phyloP scores from a whole-genome alignment of 352 stramenopile species.

The Phytophthora multivora region DNA sequence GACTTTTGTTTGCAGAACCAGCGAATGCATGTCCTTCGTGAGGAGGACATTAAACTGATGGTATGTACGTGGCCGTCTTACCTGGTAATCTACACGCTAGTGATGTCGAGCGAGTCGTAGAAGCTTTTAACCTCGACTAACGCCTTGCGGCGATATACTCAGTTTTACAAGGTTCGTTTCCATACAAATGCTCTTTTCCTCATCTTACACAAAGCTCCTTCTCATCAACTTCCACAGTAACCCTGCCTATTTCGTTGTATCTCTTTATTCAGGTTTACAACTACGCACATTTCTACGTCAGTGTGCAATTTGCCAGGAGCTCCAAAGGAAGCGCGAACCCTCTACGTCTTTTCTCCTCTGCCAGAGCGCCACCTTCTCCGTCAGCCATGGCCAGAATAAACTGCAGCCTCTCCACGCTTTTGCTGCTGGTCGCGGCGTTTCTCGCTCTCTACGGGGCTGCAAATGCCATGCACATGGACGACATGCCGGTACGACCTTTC shows the following conservation, averaged over 20 bases:
- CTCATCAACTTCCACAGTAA: neutral
- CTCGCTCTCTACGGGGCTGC: constrained; percentile 3
- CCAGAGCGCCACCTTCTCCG: neutral
- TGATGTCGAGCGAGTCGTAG: neutral
- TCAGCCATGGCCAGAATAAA: constrained; percentile 8
- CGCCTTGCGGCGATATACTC: too few relatives aligned
- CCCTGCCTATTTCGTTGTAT: neutral
- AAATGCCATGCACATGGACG: constrained; percentile 48
- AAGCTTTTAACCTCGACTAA: too few relatives aligned
- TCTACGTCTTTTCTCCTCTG: neutral
- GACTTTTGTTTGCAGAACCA: too few relatives aligned
- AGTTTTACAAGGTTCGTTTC: neutral
- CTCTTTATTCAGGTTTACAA: neutral
- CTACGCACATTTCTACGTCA: neutral
- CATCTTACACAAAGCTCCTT: neutral
- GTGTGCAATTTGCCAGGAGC: neutral
- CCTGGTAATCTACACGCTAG: neutral
- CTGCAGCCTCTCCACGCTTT: neutral
- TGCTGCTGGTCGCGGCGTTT: constrained; percentile 20
- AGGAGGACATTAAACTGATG: neutral
- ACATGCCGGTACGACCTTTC: constrained; percentile 55
- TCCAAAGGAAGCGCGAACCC: neutral
- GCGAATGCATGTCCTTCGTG: neutral
- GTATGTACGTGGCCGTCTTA: neutral
- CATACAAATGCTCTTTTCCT: neutral